Evolutionary conservation across 768 basidiomycete species (phyloP).

Genomic region (Scleroderma citrinum): DNA sequence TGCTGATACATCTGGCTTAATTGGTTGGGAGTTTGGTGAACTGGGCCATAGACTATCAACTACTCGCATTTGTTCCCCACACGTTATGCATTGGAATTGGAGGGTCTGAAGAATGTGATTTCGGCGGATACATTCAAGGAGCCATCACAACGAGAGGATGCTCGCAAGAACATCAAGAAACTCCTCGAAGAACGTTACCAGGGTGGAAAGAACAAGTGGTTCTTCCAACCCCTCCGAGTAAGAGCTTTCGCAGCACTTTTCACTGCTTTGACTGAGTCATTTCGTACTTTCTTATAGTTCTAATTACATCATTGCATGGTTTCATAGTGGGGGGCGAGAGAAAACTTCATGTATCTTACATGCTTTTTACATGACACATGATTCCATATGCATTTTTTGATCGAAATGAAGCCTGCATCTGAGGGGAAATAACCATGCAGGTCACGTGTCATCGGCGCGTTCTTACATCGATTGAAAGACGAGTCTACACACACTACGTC

Average conservation of each 20-base stretch:
- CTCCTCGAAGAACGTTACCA: conserved; percentile 92
- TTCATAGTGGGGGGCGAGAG: conserved; percentile 14
- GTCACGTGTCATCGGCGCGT: neutral
- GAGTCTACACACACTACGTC: neutral
- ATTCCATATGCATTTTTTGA: conserved; percentile 12
- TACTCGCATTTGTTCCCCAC: conserved; percentile 99
- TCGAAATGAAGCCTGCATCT: neutral
- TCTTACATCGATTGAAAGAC: neutral
- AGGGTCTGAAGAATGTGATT: conserved; percentile 85
- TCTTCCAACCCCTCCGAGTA: conserved; percentile 85
- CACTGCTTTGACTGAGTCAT: conserved; percentile 3
- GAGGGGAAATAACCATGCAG: neutral
- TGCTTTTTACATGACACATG: conserved; percentile 25
- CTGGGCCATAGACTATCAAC: conserved; percentile 75
- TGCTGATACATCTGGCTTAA: neutral
- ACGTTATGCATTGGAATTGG: conserved; percentile 95
- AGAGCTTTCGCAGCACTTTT: conserved; percentile 13
- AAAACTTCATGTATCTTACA: conserved; percentile 37
- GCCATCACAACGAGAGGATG: conserved; percentile 88
- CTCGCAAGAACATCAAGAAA: conserved; percentile 97
- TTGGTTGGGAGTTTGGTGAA: neutral
- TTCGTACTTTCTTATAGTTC: conserved; percentile 22
- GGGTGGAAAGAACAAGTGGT: conserved; percentile 96
- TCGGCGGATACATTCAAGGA: conserved; percentile 93
- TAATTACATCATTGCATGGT: conserved; percentile 19